Conservation (phyloP, 2,329 filamentous ascomycete species). For the Rutstroemia sp. region DNA sequence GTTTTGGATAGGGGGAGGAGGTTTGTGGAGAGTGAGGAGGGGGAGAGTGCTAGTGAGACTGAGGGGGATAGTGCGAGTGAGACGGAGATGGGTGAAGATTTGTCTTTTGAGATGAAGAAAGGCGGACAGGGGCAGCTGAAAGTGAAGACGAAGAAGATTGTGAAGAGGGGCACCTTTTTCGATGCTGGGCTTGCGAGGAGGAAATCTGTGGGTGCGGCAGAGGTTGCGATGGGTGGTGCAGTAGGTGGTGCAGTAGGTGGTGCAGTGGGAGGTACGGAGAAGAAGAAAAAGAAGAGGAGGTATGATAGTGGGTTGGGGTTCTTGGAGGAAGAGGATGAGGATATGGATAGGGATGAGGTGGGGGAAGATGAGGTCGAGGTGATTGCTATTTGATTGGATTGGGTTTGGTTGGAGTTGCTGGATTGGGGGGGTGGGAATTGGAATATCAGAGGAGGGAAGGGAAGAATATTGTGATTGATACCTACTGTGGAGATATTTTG, state of each 20-base stretch:
- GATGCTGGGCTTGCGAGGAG: conserved; percentile 18
- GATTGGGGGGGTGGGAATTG: too few relatives aligned
- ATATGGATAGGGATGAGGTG: not conserved
- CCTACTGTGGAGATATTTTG: too few relatives aligned
- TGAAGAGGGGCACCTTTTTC: conserved; percentile 18
- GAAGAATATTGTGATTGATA: too few relatives aligned
- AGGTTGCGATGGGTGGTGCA: conserved; percentile 10
- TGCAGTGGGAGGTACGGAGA: conserved; percentile 27
- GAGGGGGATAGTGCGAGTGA: not conserved
- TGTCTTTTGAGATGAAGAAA: too few relatives aligned
- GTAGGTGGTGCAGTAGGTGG: conserved; percentile 24
- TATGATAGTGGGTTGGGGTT: conserved; percentile 50
- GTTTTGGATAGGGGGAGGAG: conserved; percentile 41
- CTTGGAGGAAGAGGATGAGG: conserved; percentile 39
- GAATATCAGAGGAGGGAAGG: too few relatives aligned
- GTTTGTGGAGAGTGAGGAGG: conserved; percentile 30
- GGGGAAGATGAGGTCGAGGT: too few relatives aligned
- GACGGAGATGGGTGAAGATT: not conserved
- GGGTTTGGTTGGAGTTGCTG: too few relatives aligned
- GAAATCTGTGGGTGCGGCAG: not conserved
- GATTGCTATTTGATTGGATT: too few relatives aligned
- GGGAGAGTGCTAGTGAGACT: not conserved
- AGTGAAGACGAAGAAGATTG: not conserved
- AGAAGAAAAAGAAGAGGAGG: conserved; percentile 36
- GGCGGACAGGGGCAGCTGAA: not conserved